Percentiles rank a stretch among this genome's conserved stretches.
These are phyloP conservation scores for Podospora conica DNA, from an alignment of 495 filamentous ascomycete genomes.

Conservation along the genomic window DNA sequence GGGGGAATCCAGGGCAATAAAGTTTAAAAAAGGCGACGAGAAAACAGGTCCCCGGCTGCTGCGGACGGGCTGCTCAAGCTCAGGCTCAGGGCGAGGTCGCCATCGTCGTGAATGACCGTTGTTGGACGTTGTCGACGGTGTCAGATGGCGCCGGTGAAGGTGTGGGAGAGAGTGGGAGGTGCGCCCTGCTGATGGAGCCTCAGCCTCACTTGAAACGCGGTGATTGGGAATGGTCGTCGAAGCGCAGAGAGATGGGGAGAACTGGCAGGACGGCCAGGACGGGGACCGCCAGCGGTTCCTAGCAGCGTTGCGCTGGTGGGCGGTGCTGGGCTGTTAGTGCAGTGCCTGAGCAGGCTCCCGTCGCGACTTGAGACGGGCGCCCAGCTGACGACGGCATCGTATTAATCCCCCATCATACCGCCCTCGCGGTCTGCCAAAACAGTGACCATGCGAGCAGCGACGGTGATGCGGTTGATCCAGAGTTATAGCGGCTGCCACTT, in stretches of 20 bases:
- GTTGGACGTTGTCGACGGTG: slow-evolving; percentile 20
- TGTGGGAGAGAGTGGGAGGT: slow-evolving; percentile 14
- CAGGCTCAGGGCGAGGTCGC: slow-evolving; percentile 12
- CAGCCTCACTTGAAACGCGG: slow-evolving; percentile 28
- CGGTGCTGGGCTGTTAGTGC: slow-evolving; percentile 9
- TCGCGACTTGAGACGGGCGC: slow-evolving; percentile 2
- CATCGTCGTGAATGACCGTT: slow-evolving; percentile 26
- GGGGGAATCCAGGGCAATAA: slow-evolving; percentile 13
- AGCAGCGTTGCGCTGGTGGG: slow-evolving; percentile 16
- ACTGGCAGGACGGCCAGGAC: slow-evolving; percentile 28
- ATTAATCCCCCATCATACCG: slow-evolving; percentile 14
- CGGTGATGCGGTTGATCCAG: slow-evolving; percentile 6
- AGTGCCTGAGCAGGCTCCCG: background rate
- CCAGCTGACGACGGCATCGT: slow-evolving; percentile 13
- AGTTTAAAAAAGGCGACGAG: slow-evolving; percentile 1
- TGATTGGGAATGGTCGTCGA: slow-evolving; percentile 31
- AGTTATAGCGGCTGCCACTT: background rate
- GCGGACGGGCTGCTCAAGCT: slow-evolving; percentile 3
- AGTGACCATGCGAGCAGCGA: slow-evolving; percentile 7
- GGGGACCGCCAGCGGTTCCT: slow-evolving; percentile 20
- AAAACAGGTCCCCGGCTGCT: slow-evolving; percentile 9
- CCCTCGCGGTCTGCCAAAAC: background rate
- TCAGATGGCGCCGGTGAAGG: slow-evolving; percentile 33
- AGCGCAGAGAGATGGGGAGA: slow-evolving; percentile 22
- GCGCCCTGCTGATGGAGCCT: slow-evolving; percentile 32